phyloP scores from a whole-genome alignment of 768 basidiomycete genomes.

The Boletales sp. region DNA sequence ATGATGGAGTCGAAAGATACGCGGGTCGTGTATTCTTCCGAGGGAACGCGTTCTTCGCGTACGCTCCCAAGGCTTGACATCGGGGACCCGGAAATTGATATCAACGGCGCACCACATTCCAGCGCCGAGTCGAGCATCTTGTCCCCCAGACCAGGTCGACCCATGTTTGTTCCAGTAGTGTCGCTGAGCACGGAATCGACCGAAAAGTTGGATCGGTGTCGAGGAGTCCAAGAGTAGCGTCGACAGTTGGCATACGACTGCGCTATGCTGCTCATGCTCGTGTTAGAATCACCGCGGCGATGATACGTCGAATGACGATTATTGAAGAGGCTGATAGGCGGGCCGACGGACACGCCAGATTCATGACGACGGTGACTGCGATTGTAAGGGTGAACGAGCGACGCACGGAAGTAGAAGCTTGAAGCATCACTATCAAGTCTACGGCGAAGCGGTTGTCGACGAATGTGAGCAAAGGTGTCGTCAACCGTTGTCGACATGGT shows the following conservation, averaged over 20 bases:
- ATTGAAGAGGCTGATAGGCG: constrained; percentile 72
- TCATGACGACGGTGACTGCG: constrained; percentile 61
- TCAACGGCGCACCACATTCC: constrained; percentile 52
- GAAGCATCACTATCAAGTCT: constrained; percentile 76
- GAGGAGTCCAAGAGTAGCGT: constrained; percentile 53
- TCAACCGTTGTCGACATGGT: constrained; percentile 55
- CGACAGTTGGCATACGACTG: constrained; percentile 55
- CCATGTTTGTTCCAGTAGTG: constrained; percentile 52
- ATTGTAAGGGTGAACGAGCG: constrained; percentile 31
- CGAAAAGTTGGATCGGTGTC: constrained; percentile 54
- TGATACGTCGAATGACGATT: constrained; percentile 49
- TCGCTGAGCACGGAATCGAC: constrained; percentile 67
- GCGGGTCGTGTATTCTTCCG: constrained; percentile 28
- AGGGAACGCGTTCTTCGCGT: constrained; percentile 8
- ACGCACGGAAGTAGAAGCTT: constrained; percentile 63
- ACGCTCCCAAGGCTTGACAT: constrained; percentile 36
- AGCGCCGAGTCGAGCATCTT: constrained; percentile 76
- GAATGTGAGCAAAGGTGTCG: constrained; percentile 69
- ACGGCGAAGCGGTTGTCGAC: constrained; percentile 35
- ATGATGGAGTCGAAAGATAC: constrained; percentile 65
- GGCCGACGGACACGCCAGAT: constrained; percentile 57
- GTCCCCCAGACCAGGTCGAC: constrained; percentile 74
- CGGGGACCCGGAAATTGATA: constrained; percentile 66
- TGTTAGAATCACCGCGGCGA: constrained; percentile 54
- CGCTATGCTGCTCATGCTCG: constrained; percentile 56